Conservation (phyloP, 352 stramenopile species). For the Phytophthora sp. region DNA sequence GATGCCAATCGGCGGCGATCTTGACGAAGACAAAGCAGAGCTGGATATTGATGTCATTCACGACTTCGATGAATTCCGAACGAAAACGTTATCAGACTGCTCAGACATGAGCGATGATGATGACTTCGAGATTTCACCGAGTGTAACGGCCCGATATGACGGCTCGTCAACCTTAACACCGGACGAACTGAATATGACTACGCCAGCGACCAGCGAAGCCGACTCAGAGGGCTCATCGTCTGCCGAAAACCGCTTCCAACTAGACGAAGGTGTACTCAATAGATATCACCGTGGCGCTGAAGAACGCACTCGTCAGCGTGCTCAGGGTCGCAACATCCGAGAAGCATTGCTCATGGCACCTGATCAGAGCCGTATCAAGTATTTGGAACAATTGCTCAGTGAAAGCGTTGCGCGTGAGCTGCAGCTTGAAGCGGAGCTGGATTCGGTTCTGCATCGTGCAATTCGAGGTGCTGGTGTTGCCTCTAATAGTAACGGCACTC, state of each 20-base stretch:
- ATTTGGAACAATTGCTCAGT: conserved; percentile 83
- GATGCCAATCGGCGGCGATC: conserved; percentile 46
- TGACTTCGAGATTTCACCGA: conserved; percentile 51
- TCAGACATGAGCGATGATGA: conserved; percentile 87
- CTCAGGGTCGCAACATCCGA: conserved; percentile 78
- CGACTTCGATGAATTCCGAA: conserved; percentile 79
- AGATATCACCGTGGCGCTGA: conserved; percentile 68
- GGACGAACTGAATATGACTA: conserved; percentile 39
- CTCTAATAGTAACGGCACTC: conserved; percentile 10
- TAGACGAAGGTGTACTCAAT: conserved; percentile 57
- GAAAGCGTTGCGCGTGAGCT: conserved; percentile 86
- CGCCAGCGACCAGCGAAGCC: conserved; percentile 28
- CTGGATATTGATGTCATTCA: conserved; percentile 86
- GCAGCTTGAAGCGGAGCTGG: conserved; percentile 81
- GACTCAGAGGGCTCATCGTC: conserved; percentile 32
- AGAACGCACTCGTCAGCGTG: conserved; percentile 78
- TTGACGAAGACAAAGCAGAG: conserved; percentile 74
- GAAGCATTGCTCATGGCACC: conserved; percentile 77
- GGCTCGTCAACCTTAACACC: conserved; percentile 35
- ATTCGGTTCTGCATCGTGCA: conserved; percentile 62
- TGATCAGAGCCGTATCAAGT: conserved; percentile 88
- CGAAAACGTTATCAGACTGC: conserved; percentile 75
- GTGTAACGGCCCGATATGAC: conserved; percentile 39
- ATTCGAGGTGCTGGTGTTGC: neutral
- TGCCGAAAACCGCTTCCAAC: conserved; percentile 20